A percentile compares a stretch with the other conserved stretches of the same genome.
Evolutionary conservation across 768 basidiomycete genomes (phyloP).

Genomic region (Paxillus involutus): DNA sequence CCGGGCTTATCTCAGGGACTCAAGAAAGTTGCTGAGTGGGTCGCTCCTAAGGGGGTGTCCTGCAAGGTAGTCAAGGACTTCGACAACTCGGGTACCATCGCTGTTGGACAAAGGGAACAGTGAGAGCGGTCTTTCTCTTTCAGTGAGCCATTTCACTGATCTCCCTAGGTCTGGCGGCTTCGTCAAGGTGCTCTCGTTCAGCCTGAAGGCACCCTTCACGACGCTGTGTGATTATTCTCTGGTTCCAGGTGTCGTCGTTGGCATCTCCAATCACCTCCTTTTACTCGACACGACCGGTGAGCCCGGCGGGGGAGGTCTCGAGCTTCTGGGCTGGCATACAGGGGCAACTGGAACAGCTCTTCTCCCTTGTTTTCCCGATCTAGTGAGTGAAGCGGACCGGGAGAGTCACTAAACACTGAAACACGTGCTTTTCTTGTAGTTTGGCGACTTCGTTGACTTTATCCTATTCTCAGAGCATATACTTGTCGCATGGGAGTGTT

Average conservation of each 20-base stretch:
- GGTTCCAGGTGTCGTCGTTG: conserved; percentile 22
- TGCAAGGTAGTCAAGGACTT: conserved; percentile 24
- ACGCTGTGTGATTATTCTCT: conserved; percentile 21
- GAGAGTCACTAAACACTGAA: not conserved
- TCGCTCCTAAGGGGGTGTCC: conserved; percentile 7
- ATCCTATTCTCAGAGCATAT: conserved; percentile 21
- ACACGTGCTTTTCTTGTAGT: conserved; percentile 10
- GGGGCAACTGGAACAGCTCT: conserved; percentile 22
- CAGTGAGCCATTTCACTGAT: not conserved
- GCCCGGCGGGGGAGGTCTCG: conserved; percentile 18
- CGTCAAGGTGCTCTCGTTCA: conserved; percentile 19
- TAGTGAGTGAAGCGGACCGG: conserved; percentile 14
- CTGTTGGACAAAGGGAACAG: conserved; percentile 16
- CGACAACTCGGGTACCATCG: conserved; percentile 17
- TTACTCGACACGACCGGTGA: conserved; percentile 23
- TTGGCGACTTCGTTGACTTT: conserved; percentile 26
- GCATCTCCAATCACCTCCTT: conserved; percentile 23
- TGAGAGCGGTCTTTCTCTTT: not conserved
- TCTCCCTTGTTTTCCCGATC: conserved; percentile 20
- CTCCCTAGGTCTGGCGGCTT: conserved; percentile 11
- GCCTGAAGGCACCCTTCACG: conserved; percentile 20
- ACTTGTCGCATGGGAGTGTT: conserved; percentile 28
- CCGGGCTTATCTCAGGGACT: conserved; percentile 13
- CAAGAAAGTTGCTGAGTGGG: conserved; percentile 22
- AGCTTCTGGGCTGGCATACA: conserved; percentile 29